These are phyloP conservation scores for Xylariales sp. DNA, from an alignment of 2,329 filamentous ascomycete genomes.

Conservation along the genomic window DNA sequence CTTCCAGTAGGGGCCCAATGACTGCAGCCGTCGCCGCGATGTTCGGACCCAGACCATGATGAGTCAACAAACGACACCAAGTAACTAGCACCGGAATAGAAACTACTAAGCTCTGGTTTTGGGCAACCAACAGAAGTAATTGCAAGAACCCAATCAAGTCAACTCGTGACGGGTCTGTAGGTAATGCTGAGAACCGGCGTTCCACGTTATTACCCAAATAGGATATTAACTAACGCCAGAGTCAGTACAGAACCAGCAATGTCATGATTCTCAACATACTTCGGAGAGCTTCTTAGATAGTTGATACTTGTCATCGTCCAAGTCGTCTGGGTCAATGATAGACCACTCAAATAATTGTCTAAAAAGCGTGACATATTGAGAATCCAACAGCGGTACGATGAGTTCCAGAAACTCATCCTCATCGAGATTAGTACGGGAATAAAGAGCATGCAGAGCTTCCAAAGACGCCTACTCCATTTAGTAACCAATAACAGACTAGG, in stretches of 20 bases:
- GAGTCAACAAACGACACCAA: constrained; percentile 85
- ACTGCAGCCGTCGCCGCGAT: constrained; percentile 69
- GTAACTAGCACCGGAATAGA: constrained; percentile 93
- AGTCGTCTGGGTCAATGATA: constrained; percentile 79
- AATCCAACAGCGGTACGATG: constrained; percentile 81
- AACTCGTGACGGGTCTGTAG: constrained; percentile 61
- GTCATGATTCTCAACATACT: constrained; percentile 59
- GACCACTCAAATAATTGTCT: constrained; percentile 84
- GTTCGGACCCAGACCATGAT: constrained; percentile 73
- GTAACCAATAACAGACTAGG: constrained; percentile 3
- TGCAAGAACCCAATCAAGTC: constrained; percentile 82
- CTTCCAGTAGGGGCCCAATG: constrained; percentile 81
- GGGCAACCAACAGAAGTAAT: constrained; percentile 81
- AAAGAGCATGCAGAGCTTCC: constrained; percentile 86
- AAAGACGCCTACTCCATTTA: constrained; percentile 72
- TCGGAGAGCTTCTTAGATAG: constrained; percentile 95
- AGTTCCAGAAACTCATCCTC: constrained; percentile 83
- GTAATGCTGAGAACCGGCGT: constrained; percentile 76
- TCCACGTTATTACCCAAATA: constrained; percentile 87
- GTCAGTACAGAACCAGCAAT: constrained; percentile 28
- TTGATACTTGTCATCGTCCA: constrained; percentile 92
- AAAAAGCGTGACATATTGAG: constrained; percentile 77
- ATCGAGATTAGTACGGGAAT: constrained; percentile 77
- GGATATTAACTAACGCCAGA: constrained; percentile 75
- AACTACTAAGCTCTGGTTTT: constrained; percentile 87